Percentiles rank a stretch among this genome's conserved stretches.
phyloP scores from a whole-genome alignment of 306 rosid genomes.

The Vicia sativa region DNA sequence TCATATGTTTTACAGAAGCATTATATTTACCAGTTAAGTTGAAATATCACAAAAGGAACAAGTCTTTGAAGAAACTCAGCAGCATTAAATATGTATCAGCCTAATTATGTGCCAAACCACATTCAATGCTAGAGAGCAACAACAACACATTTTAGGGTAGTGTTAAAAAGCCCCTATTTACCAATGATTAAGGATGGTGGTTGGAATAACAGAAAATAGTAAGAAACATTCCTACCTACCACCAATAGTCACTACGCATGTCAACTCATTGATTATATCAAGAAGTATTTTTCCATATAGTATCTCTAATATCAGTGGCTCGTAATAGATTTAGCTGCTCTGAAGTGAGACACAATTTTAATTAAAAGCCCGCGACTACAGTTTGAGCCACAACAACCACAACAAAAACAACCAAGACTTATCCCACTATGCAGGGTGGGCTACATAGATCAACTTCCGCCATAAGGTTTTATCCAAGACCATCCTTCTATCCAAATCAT shows the following conservation, averaged over 20 bases:
- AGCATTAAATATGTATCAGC: background rate
- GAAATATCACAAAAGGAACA: too few relatives aligned
- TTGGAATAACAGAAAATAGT: background rate
- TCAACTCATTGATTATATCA: background rate
- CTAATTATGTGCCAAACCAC: background rate
- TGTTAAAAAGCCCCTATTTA: background rate
- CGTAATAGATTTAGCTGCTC: background rate
- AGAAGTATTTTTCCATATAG: background rate
- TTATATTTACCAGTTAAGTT: too few relatives aligned
- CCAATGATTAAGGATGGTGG: background rate
- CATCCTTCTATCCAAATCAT: too few relatives aligned
- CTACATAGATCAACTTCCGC: too few relatives aligned
- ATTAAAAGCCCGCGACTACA: background rate
- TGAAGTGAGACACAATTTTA: background rate
- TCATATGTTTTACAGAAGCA: too few relatives aligned
- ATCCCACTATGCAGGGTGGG: too few relatives aligned
- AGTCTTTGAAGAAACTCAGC: background rate
- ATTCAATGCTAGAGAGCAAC: slow-evolving; percentile 3
- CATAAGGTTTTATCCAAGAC: too few relatives aligned
- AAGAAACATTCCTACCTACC: slow-evolving; percentile 2
- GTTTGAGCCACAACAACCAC: background rate
- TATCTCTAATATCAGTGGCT: background rate
- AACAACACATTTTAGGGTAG: background rate
- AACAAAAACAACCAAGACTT: too few relatives aligned
- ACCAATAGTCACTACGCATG: background rate